Evolutionary conservation across 768 basidiomycete species (phyloP).

Genomic region (Trametes gibbosa): DNA sequence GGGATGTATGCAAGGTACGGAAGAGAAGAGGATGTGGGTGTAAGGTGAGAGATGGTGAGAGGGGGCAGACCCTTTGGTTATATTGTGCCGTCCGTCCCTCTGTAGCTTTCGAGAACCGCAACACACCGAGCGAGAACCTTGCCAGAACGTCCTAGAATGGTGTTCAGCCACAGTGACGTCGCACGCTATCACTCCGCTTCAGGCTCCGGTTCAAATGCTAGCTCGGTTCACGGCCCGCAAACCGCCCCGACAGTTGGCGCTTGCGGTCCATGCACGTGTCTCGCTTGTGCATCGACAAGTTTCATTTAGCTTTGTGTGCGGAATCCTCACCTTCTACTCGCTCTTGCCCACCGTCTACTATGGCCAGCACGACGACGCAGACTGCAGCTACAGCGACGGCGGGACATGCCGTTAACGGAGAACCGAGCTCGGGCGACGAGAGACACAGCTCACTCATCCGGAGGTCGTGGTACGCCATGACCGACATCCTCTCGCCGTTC

Average conservation of each 20-base stretch:
- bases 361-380: slow-evolving; percentile 9
- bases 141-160: slow-evolving; percentile 38
- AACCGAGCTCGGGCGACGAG: slow-evolving; percentile 18
- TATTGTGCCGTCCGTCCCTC: slow-evolving; percentile 1
- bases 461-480: slow-evolving; percentile 61
- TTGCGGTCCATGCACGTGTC: slow-evolving; percentile 8
- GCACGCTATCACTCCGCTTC: slow-evolving; percentile 7
- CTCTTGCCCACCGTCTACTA: slow-evolving; percentile 11
- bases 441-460: slow-evolving; percentile 39
- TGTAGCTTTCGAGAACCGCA: slow-evolving; percentile 4
- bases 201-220: not conserved
- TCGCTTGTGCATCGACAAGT: slow-evolving; percentile 10
- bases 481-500: slow-evolving; percentile 62
- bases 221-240: not conserved
- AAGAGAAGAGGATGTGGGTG: slow-evolving; percentile 6
- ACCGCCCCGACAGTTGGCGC: not conserved
- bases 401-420: not conserved
- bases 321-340: not conserved
- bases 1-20: not conserved
- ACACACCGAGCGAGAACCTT: not conserved
- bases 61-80: not conserved
- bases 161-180: slow-evolving; percentile 16
- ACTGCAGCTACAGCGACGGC: not conserved
- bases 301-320: too few species aligned
- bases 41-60: slow-evolving; percentile 14